phyloP scores from a whole-genome alignment of 2,329 filamentous ascomycete species.

The Colletotrichum trifolii region DNA sequence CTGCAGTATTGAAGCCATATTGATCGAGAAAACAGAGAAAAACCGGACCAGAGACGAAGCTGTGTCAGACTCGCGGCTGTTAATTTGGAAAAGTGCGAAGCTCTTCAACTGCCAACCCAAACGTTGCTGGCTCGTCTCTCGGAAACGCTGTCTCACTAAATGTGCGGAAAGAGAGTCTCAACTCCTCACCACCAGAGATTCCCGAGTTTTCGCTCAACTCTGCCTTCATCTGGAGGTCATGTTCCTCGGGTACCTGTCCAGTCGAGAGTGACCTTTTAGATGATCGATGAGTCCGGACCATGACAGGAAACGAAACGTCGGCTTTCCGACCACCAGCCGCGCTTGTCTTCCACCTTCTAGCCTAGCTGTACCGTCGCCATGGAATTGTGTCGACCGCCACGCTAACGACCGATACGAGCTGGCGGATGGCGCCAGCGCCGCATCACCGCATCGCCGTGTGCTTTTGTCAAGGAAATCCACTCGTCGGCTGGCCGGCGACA shows the following conservation, averaged over 20 bases:
- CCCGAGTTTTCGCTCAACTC: constrained; percentile 1
- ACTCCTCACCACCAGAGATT: constrained; percentile 8
- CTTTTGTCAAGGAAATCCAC: neutral
- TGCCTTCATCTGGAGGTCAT: neutral
- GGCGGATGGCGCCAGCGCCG: constrained; percentile 1
- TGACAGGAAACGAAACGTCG: neutral
- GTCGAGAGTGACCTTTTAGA: constrained; percentile 6
- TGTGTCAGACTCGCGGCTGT: too few relatives aligned
- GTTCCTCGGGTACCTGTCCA: neutral
- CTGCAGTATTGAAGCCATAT: too few relatives aligned
- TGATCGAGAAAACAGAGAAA: neutral
- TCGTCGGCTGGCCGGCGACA: constrained; percentile 18
- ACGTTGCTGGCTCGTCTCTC: neutral
- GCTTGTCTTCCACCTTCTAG: neutral
- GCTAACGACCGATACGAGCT: constrained; percentile 15
- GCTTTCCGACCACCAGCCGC: neutral
- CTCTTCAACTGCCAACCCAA: constrained; percentile 22
- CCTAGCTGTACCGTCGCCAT: neutral
- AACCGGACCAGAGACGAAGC: too few relatives aligned
- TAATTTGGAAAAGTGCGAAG: neutral
- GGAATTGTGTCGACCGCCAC: neutral
- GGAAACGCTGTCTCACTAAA: neutral
- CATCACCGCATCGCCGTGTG: neutral
- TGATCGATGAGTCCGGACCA: constrained; percentile 10
- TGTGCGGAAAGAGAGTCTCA: neutral